Conservation (phyloP, 768 basidiomycete species). For the Infundibulicybe gibba region DNA sequence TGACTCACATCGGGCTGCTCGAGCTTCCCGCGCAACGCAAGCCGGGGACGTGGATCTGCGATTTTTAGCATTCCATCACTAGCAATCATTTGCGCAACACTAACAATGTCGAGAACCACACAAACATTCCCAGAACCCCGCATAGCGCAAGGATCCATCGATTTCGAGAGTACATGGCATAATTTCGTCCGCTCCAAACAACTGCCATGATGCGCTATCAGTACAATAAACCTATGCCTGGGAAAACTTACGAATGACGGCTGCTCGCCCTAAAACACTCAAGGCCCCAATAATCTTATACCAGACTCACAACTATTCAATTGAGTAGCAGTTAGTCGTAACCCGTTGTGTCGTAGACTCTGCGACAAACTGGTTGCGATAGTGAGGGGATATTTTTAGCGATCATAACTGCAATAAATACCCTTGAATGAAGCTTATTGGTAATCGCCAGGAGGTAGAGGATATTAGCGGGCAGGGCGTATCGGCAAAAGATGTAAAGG, state of each 20-base stretch:
- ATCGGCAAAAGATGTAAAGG: constrained; percentile 21
- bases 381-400: background rate
- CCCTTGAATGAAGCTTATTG: constrained; percentile 7
- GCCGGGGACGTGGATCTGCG: too few species aligned
- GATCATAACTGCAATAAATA: background rate
- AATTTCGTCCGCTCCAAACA: constrained; percentile 14
- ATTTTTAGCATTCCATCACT: too few species aligned
- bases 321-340: background rate
- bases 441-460: constrained; percentile 19
- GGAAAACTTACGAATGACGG: constrained; percentile 13
- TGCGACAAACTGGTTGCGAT: background rate
- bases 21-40: background rate
- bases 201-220: constrained; percentile 3
- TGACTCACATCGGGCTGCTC: background rate
- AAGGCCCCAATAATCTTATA: constrained; percentile 6
- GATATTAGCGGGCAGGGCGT: constrained; percentile 21
- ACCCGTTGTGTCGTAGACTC: constrained; percentile 1
- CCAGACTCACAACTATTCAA: constrained; percentile 8
- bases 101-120: too few species aligned
- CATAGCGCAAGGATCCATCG: too few species aligned
- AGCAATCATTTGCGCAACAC: too few species aligned
- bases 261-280: constrained; percentile 8
- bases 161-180: constrained; percentile 1
- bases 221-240: background rate
- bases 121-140: too few species aligned